These are phyloP conservation scores for Bretschneidera sinensis DNA, from an alignment of 345 rosid species.

Conservation along the genomic window DNA sequence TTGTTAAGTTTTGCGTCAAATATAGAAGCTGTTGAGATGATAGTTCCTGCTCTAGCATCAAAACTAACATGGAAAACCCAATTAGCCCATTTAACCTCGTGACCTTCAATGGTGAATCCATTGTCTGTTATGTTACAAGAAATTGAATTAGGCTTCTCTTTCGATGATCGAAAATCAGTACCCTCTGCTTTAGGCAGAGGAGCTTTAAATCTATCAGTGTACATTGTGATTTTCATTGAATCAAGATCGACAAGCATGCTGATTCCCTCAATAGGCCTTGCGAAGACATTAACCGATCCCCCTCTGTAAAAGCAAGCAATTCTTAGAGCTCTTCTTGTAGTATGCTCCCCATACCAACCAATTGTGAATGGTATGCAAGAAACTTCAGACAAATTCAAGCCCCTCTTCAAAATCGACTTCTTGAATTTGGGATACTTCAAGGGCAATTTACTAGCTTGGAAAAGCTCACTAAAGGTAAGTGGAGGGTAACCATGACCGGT, in stretches of 20 bases:
- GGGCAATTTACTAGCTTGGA: constrained; percentile 46
- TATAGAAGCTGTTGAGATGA: constrained; percentile 60
- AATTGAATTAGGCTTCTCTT: constrained; percentile 20
- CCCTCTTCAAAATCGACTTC: constrained; percentile 36
- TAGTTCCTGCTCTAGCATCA: constrained; percentile 49
- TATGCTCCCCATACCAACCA: constrained; percentile 70
- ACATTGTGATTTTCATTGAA: constrained; percentile 43
- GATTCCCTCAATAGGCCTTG: constrained; percentile 69
- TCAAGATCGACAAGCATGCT: constrained; percentile 51
- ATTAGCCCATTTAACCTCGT: constrained; percentile 50
- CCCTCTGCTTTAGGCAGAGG: constrained; percentile 70
- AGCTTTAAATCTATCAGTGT: constrained; percentile 39
- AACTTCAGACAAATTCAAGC: constrained; percentile 54
- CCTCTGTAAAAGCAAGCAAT: constrained; percentile 50
- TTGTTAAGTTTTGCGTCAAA: constrained; percentile 32
- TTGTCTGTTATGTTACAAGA: constrained; percentile 32
- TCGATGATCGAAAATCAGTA: constrained; percentile 50
- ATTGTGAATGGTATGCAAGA: constrained; percentile 63
- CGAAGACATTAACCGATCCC: constrained; percentile 57
- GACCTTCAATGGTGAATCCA: constrained; percentile 36
- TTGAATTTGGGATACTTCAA: constrained; percentile 37
- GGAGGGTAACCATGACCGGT: constrained; percentile 59
- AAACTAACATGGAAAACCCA: constrained; percentile 83
- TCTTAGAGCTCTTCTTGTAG: constrained; percentile 40
- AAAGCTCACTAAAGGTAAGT: constrained; percentile 48